These are phyloP conservation scores for Pittosporum tobira DNA, from an alignment of 129 eudicot genomes.

Conservation along the genomic window DNA sequence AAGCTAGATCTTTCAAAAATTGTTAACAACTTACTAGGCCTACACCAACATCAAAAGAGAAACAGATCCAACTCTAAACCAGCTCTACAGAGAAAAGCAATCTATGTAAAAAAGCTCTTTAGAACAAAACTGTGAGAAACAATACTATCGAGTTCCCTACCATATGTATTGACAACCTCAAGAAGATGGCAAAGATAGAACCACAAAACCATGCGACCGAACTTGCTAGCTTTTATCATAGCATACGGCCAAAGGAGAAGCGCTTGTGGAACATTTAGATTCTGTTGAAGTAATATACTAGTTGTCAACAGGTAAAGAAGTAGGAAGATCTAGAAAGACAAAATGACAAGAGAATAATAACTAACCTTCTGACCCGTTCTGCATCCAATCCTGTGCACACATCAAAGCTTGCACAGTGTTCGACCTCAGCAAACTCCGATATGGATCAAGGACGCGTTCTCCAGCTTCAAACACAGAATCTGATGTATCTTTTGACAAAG, in stretches of 20 bases:
- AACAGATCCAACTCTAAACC: neutral
- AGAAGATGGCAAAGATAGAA: neutral
- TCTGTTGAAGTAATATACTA: conserved; percentile 26
- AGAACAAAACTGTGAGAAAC: neutral
- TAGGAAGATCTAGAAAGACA: neutral
- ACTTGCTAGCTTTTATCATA: conserved; percentile 37
- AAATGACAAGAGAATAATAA: neutral
- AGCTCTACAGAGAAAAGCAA: neutral
- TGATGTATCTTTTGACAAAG: conserved; percentile 53
- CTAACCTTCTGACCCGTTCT: conserved; percentile 54
- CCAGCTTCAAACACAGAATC: conserved; percentile 52
- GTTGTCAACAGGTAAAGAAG: conserved; percentile 1
- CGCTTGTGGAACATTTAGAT: conserved; percentile 33
- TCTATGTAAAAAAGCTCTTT: neutral
- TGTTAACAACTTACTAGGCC: neutral
- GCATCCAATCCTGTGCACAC: conserved; percentile 88
- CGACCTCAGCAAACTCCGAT: conserved; percentile 52
- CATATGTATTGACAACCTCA: conserved; percentile 6
- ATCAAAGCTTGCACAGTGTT: conserved; percentile 79
- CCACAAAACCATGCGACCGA: neutral
- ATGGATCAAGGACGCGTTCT: conserved; percentile 51
- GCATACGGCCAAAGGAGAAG: conserved; percentile 33
- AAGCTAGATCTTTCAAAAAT: neutral
- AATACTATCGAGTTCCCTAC: neutral
- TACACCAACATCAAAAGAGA: neutral